phyloP scores from a whole-genome alignment of 1,139 yeast species.

The Geotrichum bryndzae region DNA sequence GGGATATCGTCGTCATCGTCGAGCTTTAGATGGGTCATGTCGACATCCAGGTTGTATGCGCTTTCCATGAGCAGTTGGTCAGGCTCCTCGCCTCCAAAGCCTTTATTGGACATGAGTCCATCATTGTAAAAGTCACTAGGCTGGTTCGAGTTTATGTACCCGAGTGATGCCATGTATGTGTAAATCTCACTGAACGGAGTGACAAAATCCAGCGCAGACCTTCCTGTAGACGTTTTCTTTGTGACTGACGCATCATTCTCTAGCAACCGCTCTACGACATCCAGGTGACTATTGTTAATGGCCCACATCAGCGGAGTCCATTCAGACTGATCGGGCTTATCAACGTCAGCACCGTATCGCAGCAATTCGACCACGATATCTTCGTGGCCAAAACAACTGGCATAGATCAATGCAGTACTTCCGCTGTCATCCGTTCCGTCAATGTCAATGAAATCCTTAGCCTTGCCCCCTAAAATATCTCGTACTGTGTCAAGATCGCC shows the following conservation, averaged over 20 bases:
- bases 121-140: constrained; percentile 33
- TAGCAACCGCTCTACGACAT: constrained; percentile 34
- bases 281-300: constrained; percentile 37
- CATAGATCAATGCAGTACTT: constrained; percentile 37
- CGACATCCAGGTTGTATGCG: constrained; percentile 33
- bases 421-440: constrained; percentile 38
- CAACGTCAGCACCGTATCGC: constrained; percentile 36
- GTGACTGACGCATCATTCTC: constrained; percentile 35
- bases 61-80: constrained; percentile 31
- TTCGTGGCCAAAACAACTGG: constrained; percentile 40
- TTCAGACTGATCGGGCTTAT: constrained; percentile 36
- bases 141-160: constrained; percentile 24
- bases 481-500: constrained; percentile 33
- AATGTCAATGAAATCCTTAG: constrained; percentile 28
- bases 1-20: constrained; percentile 22
- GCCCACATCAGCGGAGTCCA: constrained; percentile 48
- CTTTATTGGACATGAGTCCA: constrained; percentile 20
- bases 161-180: constrained; percentile 28
- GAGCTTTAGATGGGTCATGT: constrained; percentile 29
- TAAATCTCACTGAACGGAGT: constrained; percentile 32
- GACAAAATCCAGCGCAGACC: constrained; percentile 37
- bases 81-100: constrained; percentile 23
- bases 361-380: constrained; percentile 37
- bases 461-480: constrained; percentile 29
- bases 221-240: constrained; percentile 33